Evolutionary conservation across 1,284 basidiomycete genomes (phyloP).

Genomic region (Ceraceosorus guamensis): DNA sequence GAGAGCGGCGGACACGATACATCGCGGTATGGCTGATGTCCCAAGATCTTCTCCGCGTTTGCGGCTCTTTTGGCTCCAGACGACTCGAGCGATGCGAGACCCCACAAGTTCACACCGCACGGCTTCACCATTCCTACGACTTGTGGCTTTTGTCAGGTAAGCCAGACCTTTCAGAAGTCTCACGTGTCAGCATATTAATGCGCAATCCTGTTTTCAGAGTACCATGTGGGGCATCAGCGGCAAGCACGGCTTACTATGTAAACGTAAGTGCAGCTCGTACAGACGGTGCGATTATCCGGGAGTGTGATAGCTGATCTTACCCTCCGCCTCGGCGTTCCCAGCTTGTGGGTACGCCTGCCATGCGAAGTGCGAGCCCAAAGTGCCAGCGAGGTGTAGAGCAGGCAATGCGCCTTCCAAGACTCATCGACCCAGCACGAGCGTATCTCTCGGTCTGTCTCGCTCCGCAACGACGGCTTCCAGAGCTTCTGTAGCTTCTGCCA

Average conservation of each 20-base stretch:
- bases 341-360: slow-evolving; percentile 32
- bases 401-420: slow-evolving; percentile 4
- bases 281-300: neutral
- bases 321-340: no score
- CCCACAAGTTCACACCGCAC: slow-evolving; percentile 31
- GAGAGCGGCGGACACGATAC: neutral
- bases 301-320: no score
- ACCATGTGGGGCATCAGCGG: slow-evolving; percentile 31
- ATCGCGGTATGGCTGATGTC: neutral
- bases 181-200: no score
- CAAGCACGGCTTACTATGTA: slow-evolving; percentile 24
- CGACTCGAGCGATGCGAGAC: slow-evolving; percentile 21
- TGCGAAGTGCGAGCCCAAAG: slow-evolving; percentile 36
- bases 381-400: slow-evolving; percentile 20
- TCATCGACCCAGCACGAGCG: slow-evolving; percentile 10
- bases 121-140: slow-evolving; percentile 30
- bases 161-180: no score
- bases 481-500: no score
- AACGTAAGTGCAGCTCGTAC: slow-evolving; percentile 6
- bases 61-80: no score
- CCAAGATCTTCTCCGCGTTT: no score
- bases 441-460: slow-evolving; percentile 1
- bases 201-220: no score
- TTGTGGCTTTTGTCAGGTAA: slow-evolving; percentile 28
- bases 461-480: neutral